Conservation (phyloP, 345 rosid genomes). For the Garcia nutans region DNA sequence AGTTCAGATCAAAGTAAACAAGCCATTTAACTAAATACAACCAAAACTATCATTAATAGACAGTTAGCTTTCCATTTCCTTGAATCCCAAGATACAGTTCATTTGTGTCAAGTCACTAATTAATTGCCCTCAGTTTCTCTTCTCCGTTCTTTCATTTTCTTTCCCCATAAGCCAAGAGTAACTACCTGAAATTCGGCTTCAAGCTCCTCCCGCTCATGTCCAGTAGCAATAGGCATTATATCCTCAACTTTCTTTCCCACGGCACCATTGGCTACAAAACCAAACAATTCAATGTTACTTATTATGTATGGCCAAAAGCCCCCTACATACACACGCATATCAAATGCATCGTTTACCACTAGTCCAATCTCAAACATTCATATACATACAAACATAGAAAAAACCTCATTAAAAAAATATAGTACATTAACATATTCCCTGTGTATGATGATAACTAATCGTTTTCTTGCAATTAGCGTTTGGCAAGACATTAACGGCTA, state of each 20-base stretch:
- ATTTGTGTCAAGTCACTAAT: too few relatives aligned
- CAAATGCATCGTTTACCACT: not conserved
- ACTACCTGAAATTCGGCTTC: slow-evolving; percentile 70
- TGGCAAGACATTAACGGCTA: not conserved
- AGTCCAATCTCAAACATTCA: not conserved
- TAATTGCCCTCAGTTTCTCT: not conserved
- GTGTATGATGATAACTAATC: not conserved
- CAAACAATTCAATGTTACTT: not conserved
- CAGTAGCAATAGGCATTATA: slow-evolving; percentile 84
- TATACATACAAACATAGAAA: not conserved
- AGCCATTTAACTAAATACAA: not conserved
- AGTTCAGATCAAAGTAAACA: not conserved
- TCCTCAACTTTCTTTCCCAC: slow-evolving; percentile 69
- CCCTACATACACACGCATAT: not conserved
- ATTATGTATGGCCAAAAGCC: too few relatives aligned
- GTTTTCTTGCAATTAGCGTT: not conserved
- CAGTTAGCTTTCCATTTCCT: not conserved
- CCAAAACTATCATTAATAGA: not conserved
- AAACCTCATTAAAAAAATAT: not conserved
- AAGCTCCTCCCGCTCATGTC: slow-evolving; percentile 90
- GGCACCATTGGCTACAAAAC: slow-evolving; percentile 36
- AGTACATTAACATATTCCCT: not conserved
- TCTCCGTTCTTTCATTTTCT: not conserved
- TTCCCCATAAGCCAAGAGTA: not conserved
- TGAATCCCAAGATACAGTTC: not conserved